These are phyloP conservation scores for Talaromyces ruber DNA, from an alignment of 495 filamentous ascomycete species.

Conservation along the genomic window DNA sequence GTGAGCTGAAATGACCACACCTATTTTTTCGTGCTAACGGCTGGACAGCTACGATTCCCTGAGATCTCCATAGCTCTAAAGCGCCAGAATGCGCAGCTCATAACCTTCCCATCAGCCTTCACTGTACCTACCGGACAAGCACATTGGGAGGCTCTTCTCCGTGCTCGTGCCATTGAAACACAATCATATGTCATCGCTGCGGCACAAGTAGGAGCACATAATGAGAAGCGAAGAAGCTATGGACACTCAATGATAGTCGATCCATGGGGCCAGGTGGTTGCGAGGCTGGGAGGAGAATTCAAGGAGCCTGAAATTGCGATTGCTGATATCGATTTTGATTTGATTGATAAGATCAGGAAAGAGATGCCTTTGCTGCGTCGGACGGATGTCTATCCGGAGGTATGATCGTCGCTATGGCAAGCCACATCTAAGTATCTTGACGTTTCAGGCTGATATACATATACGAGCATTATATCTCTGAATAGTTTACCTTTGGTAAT, in stretches of 20 bases:
- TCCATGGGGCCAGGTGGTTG: conserved; percentile 77
- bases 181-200: conserved; percentile 83
- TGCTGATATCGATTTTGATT: conserved; percentile 41
- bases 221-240: conserved; percentile 72
- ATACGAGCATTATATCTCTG: neutral
- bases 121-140: conserved; percentile 78
- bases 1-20: conserved; percentile 26
- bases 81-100: conserved; percentile 59
- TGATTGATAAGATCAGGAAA: conserved; percentile 42
- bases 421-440: neutral
- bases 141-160: conserved; percentile 75
- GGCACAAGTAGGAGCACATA: conserved; percentile 75
- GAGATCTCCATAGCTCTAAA: conserved; percentile 63
- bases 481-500: neutral
- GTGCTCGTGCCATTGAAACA: conserved; percentile 82
- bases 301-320: conserved; percentile 43
- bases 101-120: conserved; percentile 88
- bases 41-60: conserved; percentile 60
- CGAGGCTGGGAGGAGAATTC: conserved; percentile 47
- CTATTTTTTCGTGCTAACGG: neutral
- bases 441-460: neutral
- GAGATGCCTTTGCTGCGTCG: conserved; percentile 57
- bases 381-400: conserved; percentile 54
- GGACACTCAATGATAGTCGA: conserved; percentile 82
- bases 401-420: conserved; percentile 19